phyloP scores from a whole-genome alignment of 208 protist genomes.

The Leishmania martiniquensis region DNA sequence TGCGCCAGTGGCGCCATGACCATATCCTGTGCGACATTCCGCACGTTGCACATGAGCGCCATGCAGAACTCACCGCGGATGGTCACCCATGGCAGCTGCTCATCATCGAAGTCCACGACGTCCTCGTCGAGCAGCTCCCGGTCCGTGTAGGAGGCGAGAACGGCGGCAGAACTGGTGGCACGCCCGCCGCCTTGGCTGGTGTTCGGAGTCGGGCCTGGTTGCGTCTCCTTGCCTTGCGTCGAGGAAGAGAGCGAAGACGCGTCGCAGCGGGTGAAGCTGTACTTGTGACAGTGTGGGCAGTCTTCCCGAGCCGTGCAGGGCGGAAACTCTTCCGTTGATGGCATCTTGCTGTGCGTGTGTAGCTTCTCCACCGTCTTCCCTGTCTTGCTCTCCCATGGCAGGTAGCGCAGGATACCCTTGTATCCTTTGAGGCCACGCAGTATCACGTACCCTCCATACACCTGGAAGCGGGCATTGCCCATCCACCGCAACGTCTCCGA shows the following conservation, averaged over 20 bases:
- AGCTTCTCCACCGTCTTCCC: conserved; percentile 71
- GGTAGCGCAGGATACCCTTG: conserved; percentile 64
- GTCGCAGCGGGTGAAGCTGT: conserved; percentile 26
- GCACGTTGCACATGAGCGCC: conserved; percentile 71
- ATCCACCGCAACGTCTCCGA: conserved; percentile 87
- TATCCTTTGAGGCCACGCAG: conserved; percentile 63
- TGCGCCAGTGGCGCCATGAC: conserved; percentile 78
- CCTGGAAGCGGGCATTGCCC: conserved; percentile 81
- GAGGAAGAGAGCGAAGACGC: conserved; percentile 15
- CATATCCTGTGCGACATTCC: conserved; percentile 76
- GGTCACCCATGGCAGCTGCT: conserved; percentile 74
- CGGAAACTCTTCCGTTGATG: conserved; percentile 40
- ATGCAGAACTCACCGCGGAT: conserved; percentile 68
- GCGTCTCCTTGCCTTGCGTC: conserved; percentile 11
- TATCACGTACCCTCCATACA: conserved; percentile 70
- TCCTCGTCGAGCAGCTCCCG: conserved; percentile 50
- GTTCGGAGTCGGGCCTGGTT: conserved; percentile 7
- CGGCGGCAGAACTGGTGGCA: conserved; percentile 13
- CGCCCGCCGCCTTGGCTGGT: not conserved
- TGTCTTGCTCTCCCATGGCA: conserved; percentile 59
- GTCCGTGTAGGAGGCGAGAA: conserved; percentile 31
- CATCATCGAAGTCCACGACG: conserved; percentile 67
- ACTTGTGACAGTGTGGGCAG: conserved; percentile 69
- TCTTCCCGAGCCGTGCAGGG: conserved; percentile 61
- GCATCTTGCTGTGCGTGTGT: conserved; percentile 41